A percentile compares a stretch with the other conserved stretches of the same genome.
Conservation (phyloP, 2,329 filamentous ascomycete species). For the Purpureocillium lavendulum region DNA sequence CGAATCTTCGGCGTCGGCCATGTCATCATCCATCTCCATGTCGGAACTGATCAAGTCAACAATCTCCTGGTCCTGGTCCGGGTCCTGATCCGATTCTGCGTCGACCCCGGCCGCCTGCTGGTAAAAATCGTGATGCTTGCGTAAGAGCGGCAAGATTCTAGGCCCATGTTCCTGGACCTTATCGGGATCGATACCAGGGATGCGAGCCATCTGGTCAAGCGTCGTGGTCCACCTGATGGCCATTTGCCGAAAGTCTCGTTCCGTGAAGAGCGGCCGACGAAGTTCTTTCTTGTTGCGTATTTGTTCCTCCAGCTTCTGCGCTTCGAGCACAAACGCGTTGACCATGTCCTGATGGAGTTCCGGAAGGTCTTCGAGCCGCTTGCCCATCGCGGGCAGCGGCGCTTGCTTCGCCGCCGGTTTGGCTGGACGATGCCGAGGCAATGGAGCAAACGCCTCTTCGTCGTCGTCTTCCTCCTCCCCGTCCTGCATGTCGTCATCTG, state of each 20-base stretch:
- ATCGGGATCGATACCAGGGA: constrained; percentile 53
- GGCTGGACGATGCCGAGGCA: constrained; percentile 27
- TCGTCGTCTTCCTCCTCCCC: constrained; percentile 25
- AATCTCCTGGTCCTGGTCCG: constrained; percentile 26
- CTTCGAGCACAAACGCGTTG: constrained; percentile 55
- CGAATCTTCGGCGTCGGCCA: constrained; percentile 30
- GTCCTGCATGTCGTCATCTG: constrained; percentile 23
- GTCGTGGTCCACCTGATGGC: constrained; percentile 58
- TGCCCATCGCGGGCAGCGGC: constrained; percentile 50
- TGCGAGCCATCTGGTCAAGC: constrained; percentile 51
- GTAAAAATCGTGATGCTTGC: constrained; percentile 36
- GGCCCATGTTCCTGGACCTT: constrained; percentile 55
- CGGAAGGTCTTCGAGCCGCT: constrained; percentile 43
- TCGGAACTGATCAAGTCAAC: constrained; percentile 48
- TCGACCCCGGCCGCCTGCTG: constrained; percentile 37
- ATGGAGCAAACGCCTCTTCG: constrained; percentile 39
- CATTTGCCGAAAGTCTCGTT: constrained; percentile 65
- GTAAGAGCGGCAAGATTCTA: constrained; percentile 52
- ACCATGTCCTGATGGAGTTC: constrained; percentile 56
- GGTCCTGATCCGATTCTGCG: constrained; percentile 13
- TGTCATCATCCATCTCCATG: constrained; percentile 27
- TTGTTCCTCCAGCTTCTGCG: constrained; percentile 49
- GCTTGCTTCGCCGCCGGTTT: constrained; percentile 26
- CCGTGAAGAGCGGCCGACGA: constrained; percentile 56
- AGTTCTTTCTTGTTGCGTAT: constrained; percentile 52